phyloP scores from a whole-genome alignment of 495 filamentous ascomycete species.

The Thermothielavioides terrestris region DNA sequence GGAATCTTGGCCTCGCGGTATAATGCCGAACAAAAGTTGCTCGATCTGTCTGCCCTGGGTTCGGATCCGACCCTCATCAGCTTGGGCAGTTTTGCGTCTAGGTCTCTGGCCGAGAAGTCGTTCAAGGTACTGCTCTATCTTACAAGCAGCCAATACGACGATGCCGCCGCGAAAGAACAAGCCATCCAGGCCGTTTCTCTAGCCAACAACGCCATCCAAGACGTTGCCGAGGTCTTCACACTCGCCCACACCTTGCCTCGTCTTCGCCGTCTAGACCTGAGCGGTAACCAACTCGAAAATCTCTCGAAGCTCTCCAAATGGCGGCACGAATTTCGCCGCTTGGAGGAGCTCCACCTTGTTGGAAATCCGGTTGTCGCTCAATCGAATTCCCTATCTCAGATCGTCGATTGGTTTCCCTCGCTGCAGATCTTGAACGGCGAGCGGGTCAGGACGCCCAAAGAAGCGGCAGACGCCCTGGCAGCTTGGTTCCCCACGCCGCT shows the following conservation, averaged over 20 bases:
- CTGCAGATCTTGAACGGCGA: conserved; percentile 63
- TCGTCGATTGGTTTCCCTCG: conserved; percentile 72
- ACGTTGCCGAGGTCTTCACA: conserved; percentile 57
- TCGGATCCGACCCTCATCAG: conserved; percentile 56
- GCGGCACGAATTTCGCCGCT: conserved; percentile 64
- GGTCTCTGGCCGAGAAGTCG: conserved; percentile 69
- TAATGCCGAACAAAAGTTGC: conserved; percentile 55
- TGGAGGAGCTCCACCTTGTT: conserved; percentile 70
- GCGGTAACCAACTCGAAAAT: conserved; percentile 62
- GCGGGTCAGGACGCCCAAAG: conserved; percentile 60
- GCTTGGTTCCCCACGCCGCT: conserved; percentile 46
- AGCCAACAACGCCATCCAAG: conserved; percentile 62
- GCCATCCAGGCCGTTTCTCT: conserved; percentile 70
- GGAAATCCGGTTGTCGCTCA: conserved; percentile 63
- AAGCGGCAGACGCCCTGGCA: conserved; percentile 44
- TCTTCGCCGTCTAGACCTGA: conserved; percentile 76
- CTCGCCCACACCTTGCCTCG: conserved; percentile 70
- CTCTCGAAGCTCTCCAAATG: conserved; percentile 66
- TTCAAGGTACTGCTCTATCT: conserved; percentile 84
- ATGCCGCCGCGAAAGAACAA: conserved; percentile 54
- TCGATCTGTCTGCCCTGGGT: conserved; percentile 69
- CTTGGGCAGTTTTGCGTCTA: conserved; percentile 67
- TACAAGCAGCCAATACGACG: conserved; percentile 62
- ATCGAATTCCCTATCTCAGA: conserved; percentile 55
- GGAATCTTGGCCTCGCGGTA: conserved; percentile 67